A percentile compares a stretch with the other conserved stretches of the same genome.
Evolutionary conservation across 306 rosid species (phyloP).

Genomic region (Prunus mira): DNA sequence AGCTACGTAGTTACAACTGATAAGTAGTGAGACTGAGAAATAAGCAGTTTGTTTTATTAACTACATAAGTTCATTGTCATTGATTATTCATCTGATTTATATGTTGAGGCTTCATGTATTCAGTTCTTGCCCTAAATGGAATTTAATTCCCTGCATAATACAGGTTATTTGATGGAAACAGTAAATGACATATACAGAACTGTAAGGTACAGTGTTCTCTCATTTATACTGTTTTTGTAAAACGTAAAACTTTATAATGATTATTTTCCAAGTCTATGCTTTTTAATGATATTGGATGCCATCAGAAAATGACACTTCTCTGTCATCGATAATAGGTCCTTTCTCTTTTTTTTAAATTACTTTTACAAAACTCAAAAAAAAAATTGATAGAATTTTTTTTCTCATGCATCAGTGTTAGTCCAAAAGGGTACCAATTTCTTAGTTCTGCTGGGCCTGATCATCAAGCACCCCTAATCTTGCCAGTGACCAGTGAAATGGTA

Average conservation of each 20-base stretch:
- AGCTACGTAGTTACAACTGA: too few species aligned
- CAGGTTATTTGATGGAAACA: constrained; percentile 80
- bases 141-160: constrained; percentile 14
- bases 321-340: constrained; percentile 4
- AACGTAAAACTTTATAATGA: constrained; percentile 15
- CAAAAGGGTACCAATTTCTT: constrained; percentile 65
- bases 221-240: constrained; percentile 15
- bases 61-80: too few species aligned
- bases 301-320: constrained; percentile 17
- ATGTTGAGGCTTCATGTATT: neutral
- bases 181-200: constrained; percentile 46
- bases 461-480: constrained; percentile 71
- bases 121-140: neutral
- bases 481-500: constrained; percentile 64
- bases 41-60: too few species aligned
- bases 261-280: neutral
- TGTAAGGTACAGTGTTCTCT: constrained; percentile 51
- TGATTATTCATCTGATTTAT: neutral
- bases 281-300: constrained; percentile 2
- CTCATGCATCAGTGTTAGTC: constrained; percentile 54
- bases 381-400: constrained; percentile 6
- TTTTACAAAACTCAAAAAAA: constrained; percentile 3
- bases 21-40: neutral
- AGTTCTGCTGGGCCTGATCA: constrained; percentile 65
- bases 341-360: constrained; percentile 1